Percentiles rank a stretch among this genome's conserved stretches.
phyloP scores from a whole-genome alignment of 2,329 filamentous ascomycete species.

The Helminthosporium solani region DNA sequence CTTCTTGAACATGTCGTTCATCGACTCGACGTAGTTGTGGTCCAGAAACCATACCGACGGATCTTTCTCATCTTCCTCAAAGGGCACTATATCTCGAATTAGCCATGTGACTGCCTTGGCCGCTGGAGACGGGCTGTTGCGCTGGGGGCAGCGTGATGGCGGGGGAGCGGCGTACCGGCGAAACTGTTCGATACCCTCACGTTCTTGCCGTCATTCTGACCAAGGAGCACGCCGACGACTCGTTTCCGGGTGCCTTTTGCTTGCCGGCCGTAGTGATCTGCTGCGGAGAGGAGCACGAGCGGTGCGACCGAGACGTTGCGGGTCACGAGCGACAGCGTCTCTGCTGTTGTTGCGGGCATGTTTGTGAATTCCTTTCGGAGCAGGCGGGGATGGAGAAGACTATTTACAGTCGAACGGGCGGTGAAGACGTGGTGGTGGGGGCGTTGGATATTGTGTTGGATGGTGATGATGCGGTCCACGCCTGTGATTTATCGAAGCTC shows the following conservation, averaged over 20 bases:
- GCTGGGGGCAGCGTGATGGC: constrained; percentile 16
- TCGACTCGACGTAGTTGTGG: constrained; percentile 98
- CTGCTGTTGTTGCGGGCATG: constrained; percentile 96
- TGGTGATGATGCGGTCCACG: constrained; percentile 38
- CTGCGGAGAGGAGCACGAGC: constrained; percentile 93
- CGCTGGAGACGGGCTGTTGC: neutral
- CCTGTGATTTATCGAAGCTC: constrained; percentile 26
- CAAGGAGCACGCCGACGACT: constrained; percentile 90
- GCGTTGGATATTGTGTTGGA: constrained; percentile 19
- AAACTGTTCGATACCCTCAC: constrained; percentile 99
- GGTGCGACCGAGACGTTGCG: constrained; percentile 96
- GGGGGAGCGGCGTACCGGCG: constrained; percentile 65
- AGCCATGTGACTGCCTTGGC: constrained; percentile 17
- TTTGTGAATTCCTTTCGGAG: constrained; percentile 14
- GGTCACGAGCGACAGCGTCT: constrained; percentile 91
- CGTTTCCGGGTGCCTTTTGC: constrained; percentile 84
- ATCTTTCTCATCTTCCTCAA: constrained; percentile 98
- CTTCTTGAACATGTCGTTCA: constrained; percentile 99
- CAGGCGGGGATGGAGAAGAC: constrained; percentile 6
- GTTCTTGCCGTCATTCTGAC: constrained; percentile 93
- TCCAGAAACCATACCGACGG: constrained; percentile 98
- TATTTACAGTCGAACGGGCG: constrained; percentile 9
- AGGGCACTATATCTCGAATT: constrained; percentile 67
- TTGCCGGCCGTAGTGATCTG: constrained; percentile 96
- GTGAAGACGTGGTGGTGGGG: constrained; percentile 11